Evolutionary conservation across 2,329 filamentous ascomycete genomes (phyloP), one percentile per base, ranked within the genome.

Genomic region (Domatiomyces catenatus): DNA sequence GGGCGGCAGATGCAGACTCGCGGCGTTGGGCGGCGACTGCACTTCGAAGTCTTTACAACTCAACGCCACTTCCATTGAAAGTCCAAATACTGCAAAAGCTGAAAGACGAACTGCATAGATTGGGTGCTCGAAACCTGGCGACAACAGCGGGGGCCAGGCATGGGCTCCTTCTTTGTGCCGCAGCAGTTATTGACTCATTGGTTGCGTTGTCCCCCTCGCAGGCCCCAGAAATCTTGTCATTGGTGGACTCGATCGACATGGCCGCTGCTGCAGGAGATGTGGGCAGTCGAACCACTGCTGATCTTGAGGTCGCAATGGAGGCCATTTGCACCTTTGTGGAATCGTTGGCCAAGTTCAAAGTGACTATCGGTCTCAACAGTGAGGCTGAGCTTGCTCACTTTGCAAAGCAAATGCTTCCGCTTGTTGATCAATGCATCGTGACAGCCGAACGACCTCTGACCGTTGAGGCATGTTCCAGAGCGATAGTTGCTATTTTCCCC

Each of bases 1-100:
- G 83, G 0, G 86, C 93, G 56, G 72, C 80, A 7, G 88, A 95
- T 64, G 75, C 80, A 0, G 70, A 75, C 5, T 86, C 87, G 1
- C 77, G 92, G 54, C 75, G 86, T 58, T 75, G 78, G 47, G 82
- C 87, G 12, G 86, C 84, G 1, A 67, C 66, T 1, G 81, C 85
- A 0, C 80, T 90, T 58, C 86, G 86, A 10, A 55, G 51, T 12
- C 52, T 72, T 28, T 67, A 66, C 43, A 60, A 42, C 62, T 61
- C 1, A 53, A 69, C 44, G 49, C 50, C 28, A 26, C 46, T 49
- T 42, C 4, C 10, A 18, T 22, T 50, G n/a, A 8, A 45, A 12
- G 8, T 28, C 12, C 24, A 50, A 1, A 52, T 60, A 4, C 64
- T 67, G 4, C 47, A 68, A 24, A 60, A 66, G 24, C 60, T 62